A percentile compares a stretch with the other conserved stretches of the same genome.
phyloP scores from a whole-genome alignment of 352 stramenopile species.

The Plasmopara halstedii region DNA sequence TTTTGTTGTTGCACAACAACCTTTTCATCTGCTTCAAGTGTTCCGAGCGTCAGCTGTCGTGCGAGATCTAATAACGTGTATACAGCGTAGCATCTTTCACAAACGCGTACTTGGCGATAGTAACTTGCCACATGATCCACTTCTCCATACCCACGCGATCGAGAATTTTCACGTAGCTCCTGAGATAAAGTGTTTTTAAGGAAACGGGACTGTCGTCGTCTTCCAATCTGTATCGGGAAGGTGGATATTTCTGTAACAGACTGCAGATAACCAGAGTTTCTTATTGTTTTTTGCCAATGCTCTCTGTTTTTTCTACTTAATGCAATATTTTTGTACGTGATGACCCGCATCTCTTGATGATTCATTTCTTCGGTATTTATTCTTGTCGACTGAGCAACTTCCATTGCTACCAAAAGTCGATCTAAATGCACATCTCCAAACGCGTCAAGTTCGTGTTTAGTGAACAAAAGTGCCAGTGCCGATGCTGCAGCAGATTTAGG shows the following conservation, averaged over 20 bases:
- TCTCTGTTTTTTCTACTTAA: slow-evolving; percentile 54
- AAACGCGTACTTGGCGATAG: slow-evolving; percentile 83
- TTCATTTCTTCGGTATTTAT: slow-evolving; percentile 7
- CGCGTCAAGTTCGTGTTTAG: slow-evolving; percentile 28
- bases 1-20: slow-evolving; percentile 17
- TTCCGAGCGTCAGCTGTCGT: slow-evolving; percentile 26
- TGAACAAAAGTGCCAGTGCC: slow-evolving; percentile 47
- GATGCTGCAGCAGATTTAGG: slow-evolving; percentile 16
- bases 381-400: slow-evolving; percentile 22
- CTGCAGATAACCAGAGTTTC: slow-evolving; percentile 5
- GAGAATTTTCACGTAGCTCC: slow-evolving; percentile 41
- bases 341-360: slow-evolving; percentile 32
- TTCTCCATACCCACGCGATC: slow-evolving; percentile 42
- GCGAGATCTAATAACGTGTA: slow-evolving; percentile 81
- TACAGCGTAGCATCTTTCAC: slow-evolving; percentile 74
- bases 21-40: slow-evolving; percentile 2
- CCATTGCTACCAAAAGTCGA: slow-evolving; percentile 28
- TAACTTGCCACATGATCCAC: slow-evolving; percentile 60
- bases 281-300: slow-evolving; percentile 20
- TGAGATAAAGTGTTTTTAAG: slow-evolving; percentile 44
- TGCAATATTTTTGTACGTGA: slow-evolving; percentile 77
- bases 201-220: slow-evolving; percentile 23
- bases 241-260: not conserved
- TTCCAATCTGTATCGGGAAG: slow-evolving; percentile 5
- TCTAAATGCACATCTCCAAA: slow-evolving; percentile 33